Conservation (phyloP, 2,329 filamentous ascomycete species). For the Aspergillus proliferans region DNA sequence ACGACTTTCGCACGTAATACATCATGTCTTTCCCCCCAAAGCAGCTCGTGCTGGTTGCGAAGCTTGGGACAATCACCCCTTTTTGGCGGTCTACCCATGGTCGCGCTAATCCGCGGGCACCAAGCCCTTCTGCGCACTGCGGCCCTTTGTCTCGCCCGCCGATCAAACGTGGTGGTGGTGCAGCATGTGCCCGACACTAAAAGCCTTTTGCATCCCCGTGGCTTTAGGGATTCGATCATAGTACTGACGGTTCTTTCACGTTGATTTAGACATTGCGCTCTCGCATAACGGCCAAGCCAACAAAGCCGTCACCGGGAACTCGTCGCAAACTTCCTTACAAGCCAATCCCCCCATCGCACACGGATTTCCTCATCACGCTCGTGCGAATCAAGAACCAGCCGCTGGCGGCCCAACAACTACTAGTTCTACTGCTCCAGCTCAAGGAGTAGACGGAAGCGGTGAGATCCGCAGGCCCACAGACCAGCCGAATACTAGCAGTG, state of each 20-base stretch:
- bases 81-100: slow-evolving; percentile 15
- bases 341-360: slow-evolving; percentile 43
- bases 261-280: slow-evolving; percentile 3
- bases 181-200: not conserved
- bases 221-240: not conserved
- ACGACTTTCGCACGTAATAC: not conserved
- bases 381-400: slow-evolving; percentile 63
- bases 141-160: slow-evolving; percentile 9
- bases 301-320: not conserved
- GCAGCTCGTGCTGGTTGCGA: not conserved
- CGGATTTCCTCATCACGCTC: slow-evolving; percentile 51
- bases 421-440: slow-evolving; percentile 26
- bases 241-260: slow-evolving; percentile 1
- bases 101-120: slow-evolving; percentile 18
- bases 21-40: not conserved
- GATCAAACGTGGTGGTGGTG: slow-evolving; percentile 11
- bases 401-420: slow-evolving; percentile 29
- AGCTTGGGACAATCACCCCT: slow-evolving; percentile 7
- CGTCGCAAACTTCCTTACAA: slow-evolving; percentile 40
- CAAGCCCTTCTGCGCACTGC: not conserved
- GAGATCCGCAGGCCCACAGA: slow-evolving; percentile 26
- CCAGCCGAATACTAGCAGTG: slow-evolving; percentile 18
- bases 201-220: not conserved
- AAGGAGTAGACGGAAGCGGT: slow-evolving; percentile 31
- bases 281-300: slow-evolving; percentile 1